Percentiles rank a stretch among this genome's conserved stretches.
Evolutionary conservation across 352 stramenopile genomes (phyloP).

Genomic region (Discostella stelligera): DNA sequence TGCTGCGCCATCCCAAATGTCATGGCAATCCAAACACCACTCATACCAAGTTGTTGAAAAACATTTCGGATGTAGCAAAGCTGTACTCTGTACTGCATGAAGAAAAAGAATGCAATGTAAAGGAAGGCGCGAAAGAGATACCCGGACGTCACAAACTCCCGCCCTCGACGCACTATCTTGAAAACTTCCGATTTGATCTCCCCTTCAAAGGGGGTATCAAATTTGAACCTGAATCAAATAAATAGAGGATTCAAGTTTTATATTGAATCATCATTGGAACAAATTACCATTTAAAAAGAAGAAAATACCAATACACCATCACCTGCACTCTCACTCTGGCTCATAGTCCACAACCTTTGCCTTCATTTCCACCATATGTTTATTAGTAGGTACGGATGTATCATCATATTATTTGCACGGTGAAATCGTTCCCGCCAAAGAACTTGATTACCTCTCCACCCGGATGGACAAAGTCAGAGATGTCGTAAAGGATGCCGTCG

Average conservation of each 20-base stretch:
- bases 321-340: constrained; percentile 61
- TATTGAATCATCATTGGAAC: no score
- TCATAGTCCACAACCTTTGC: constrained; percentile 56
- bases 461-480: constrained; percentile 77
- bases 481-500: constrained; percentile 76
- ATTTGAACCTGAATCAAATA: constrained; percentile 66
- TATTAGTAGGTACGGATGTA: constrained; percentile 78
- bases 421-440: constrained; percentile 83
- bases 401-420: constrained; percentile 84
- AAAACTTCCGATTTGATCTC: constrained; percentile 82
- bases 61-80: constrained; percentile 63
- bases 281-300: not conserved
- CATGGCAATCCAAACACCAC: constrained; percentile 57
- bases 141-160: constrained; percentile 77
- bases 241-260: no score
- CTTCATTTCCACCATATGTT: constrained; percentile 83
- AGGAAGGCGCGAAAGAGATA: constrained; percentile 67
- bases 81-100: constrained; percentile 64
- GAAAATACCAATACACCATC: not conserved
- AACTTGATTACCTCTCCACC: constrained; percentile 77
- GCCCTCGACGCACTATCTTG: constrained; percentile 78
- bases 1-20: constrained; percentile 68
- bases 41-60: constrained; percentile 46
- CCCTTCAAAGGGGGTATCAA: constrained; percentile 77
- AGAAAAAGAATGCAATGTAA: constrained; percentile 78